Conservation (phyloP, 2,329 filamentous ascomycete species). For the Fusarium humuli region DNA sequence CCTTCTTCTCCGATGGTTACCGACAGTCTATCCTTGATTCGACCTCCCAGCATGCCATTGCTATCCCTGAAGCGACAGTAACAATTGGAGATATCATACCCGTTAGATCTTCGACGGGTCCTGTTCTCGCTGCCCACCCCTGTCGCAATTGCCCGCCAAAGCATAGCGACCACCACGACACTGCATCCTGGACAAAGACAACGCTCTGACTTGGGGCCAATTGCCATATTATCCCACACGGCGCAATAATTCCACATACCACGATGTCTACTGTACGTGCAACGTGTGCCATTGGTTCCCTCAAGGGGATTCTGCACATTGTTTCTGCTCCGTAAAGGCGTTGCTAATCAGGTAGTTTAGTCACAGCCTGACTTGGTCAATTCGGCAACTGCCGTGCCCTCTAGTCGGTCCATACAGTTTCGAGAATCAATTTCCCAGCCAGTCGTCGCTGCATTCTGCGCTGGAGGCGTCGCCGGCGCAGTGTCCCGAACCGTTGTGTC, state of each 20-base stretch:
- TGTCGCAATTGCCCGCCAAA: slow-evolving; percentile 37
- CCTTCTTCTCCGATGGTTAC: slow-evolving; percentile 44
- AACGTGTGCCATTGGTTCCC: neutral
- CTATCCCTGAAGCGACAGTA: slow-evolving; percentile 29
- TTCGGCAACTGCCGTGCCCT: slow-evolving; percentile 43
- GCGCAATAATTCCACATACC: slow-evolving; percentile 14
- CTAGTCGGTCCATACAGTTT: slow-evolving; percentile 51
- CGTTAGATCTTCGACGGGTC: slow-evolving; percentile 1
- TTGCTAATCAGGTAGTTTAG: slow-evolving; percentile 39
- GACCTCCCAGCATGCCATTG: slow-evolving; percentile 39
- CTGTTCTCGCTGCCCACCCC: neutral
- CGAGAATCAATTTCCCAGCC: slow-evolving; percentile 77
- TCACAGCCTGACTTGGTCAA: slow-evolving; percentile 45
- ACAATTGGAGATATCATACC: slow-evolving; percentile 23
- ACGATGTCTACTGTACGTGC: slow-evolving; percentile 51
- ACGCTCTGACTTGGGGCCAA: slow-evolving; percentile 31
- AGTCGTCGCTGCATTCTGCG: slow-evolving; percentile 90
- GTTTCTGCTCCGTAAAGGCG: neutral
- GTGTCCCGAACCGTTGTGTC: slow-evolving; percentile 98
- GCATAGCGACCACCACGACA: slow-evolving; percentile 23
- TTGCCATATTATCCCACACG: slow-evolving; percentile 38
- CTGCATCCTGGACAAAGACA: slow-evolving; percentile 35
- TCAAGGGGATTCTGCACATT: neutral
- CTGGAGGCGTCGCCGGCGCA: slow-evolving; percentile 91
- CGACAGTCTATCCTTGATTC: slow-evolving; percentile 31